Conservation (phyloP, 1,139 yeast genomes). For the Sugiyamaella paludigena region DNA sequence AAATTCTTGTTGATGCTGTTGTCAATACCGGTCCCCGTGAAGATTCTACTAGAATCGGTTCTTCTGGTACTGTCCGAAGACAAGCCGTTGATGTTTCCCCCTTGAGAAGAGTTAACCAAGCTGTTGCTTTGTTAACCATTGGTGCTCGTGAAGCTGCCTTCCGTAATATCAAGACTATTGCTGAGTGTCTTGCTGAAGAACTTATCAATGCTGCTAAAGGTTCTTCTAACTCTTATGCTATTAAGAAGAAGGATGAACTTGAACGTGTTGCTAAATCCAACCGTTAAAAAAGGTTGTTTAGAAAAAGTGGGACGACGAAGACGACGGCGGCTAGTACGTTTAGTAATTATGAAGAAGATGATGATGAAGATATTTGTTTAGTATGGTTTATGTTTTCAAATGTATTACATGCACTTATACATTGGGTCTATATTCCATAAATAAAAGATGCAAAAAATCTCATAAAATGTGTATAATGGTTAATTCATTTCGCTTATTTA, state of each 20-base stretch:
- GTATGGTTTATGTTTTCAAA: conserved; percentile 8
- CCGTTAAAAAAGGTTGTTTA: conserved; percentile 63
- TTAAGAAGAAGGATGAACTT: conserved; percentile 99
- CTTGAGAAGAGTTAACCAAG: conserved; percentile 99
- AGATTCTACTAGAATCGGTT: conserved; percentile 99
- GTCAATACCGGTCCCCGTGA: conserved; percentile 99
- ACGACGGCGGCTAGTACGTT: not conserved
- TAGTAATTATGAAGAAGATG: conserved; percentile 11
- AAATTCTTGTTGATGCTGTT: conserved; percentile 98
- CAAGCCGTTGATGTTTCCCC: conserved; percentile 99
- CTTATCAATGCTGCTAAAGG: conserved; percentile 99
- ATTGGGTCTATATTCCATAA: conserved; percentile 1
- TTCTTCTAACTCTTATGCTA: conserved; percentile 99
- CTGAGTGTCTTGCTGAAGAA: conserved; percentile 99
- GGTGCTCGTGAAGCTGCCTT: conserved; percentile 99
- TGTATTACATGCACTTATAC: conserved; percentile 14
- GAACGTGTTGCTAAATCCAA: conserved; percentile 99
- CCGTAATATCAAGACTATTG: conserved; percentile 99
- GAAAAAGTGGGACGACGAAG: not conserved
- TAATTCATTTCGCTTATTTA: conserved; percentile 3
- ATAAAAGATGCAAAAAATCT: conserved; percentile 8
- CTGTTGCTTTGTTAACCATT: conserved; percentile 94
- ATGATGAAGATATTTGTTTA: conserved; percentile 9
- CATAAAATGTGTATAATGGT: conserved; percentile 13
- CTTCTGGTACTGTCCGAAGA: conserved; percentile 99